Conservation (phyloP, 2,329 filamentous ascomycete genomes). For the Penicillium sp. region DNA sequence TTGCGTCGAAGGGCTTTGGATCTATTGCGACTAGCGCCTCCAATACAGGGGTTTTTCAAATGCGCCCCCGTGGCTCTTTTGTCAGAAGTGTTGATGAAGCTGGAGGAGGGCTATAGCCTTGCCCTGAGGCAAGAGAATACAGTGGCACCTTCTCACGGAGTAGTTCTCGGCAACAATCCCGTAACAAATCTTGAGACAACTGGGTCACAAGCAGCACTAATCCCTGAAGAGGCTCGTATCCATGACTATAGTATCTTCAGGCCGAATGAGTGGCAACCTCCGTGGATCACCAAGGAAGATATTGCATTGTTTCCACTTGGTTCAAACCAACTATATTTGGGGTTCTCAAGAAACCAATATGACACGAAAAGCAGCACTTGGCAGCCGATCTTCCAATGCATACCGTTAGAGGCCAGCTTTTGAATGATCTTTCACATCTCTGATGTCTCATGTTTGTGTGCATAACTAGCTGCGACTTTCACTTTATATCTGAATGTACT, state of each 20-base stretch:
- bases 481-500: too few relatives aligned
- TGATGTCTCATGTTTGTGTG: neutral
- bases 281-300: neutral
- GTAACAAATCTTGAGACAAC: neutral
- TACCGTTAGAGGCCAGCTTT: neutral
- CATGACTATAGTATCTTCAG: conserved; percentile 22
- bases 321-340: neutral
- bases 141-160: too few relatives aligned
- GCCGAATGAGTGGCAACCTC: neutral
- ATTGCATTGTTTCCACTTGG: neutral
- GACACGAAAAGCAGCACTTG: neutral
- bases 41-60: conserved; percentile 27
- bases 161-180: neutral
- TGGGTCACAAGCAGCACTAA: neutral
- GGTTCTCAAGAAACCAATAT: neutral
- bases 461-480: neutral
- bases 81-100: conserved; percentile 16
- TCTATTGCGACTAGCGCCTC: conserved; percentile 19
- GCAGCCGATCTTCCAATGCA: neutral
- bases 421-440: neutral
- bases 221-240: conserved; percentile 27
- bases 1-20: conserved; percentile 23
- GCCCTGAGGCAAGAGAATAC: neutral
- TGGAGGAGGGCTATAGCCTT: conserved; percentile 17
- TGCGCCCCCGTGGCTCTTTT: conserved; percentile 17